A percentile compares a stretch with the other conserved stretches of the same genome.
Conservation (phyloP, 805 yeast species). For the Tanozyma kutaoensis region DNA sequence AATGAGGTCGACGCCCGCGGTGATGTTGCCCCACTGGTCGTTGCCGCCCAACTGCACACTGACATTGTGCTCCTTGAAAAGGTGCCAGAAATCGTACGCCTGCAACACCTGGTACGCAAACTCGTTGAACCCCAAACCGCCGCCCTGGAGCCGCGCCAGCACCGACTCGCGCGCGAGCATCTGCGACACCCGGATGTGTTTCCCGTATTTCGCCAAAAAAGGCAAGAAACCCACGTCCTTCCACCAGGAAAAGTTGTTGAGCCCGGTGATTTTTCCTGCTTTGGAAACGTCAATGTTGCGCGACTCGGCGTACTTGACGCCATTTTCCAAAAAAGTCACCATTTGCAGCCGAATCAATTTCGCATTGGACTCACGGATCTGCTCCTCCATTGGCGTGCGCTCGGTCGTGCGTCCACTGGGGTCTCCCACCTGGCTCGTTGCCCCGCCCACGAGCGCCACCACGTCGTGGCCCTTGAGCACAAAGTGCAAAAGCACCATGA, state of each 20-base stretch:
- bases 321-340: constrained; percentile 43
- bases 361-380: constrained; percentile 43
- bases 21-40: constrained; percentile 97
- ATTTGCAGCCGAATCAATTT: constrained; percentile 49
- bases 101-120: constrained; percentile 87
- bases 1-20: constrained; percentile 88
- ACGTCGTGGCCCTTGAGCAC: constrained; percentile 73
- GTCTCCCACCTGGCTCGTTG: constrained; percentile 93
- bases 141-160: constrained; percentile 52
- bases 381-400: constrained; percentile 43
- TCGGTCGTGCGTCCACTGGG: constrained; percentile 87
- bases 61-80: constrained; percentile 46
- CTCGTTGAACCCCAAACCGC: constrained; percentile 86
- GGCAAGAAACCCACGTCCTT: constrained; percentile 57
- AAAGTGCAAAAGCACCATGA: constrained; percentile 76
- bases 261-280: constrained; percentile 28
- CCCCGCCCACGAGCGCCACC: constrained; percentile 84
- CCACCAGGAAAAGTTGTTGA: constrained; percentile 85
- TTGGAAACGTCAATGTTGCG: constrained; percentile 17
- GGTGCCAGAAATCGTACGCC: constrained; percentile 85
- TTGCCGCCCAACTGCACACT: constrained; percentile 85
- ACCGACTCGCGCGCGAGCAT: constrained; percentile 89
- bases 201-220: constrained; percentile 67
- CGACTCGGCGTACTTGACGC: constrained; percentile 45
- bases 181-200: constrained; percentile 64